Evolutionary conservation across 2,329 filamentous ascomycete genomes (phyloP).

Genomic region (Chaetomium strumarium): DNA sequence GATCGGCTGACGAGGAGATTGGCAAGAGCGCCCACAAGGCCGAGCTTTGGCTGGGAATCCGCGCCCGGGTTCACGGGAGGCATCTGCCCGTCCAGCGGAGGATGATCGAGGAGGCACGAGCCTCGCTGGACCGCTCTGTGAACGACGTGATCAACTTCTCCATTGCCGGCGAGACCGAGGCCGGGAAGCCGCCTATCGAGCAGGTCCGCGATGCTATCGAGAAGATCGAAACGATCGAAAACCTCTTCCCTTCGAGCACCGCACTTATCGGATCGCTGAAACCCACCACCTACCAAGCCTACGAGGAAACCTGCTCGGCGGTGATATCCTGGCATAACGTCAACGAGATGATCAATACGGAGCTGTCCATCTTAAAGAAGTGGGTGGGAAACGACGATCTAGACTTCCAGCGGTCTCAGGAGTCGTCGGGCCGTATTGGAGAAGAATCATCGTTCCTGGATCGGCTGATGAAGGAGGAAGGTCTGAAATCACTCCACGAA

Average conservation of each 20-base stretch:
- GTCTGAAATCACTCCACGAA: conserved; percentile 83
- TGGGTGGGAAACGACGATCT: conserved; percentile 97
- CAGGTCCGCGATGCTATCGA: conserved; percentile 86
- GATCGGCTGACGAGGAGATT: conserved; percentile 56
- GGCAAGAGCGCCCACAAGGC: conserved; percentile 64
- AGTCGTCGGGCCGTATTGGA: conserved; percentile 66
- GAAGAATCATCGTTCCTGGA: conserved; percentile 95
- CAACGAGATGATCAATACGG: conserved; percentile 90
- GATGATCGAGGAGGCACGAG: conserved; percentile 78
- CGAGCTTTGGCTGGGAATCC: conserved; percentile 82
- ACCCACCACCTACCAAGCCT: conserved; percentile 67
- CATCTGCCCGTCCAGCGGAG: conserved; percentile 79
- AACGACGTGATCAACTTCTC: conserved; percentile 90
- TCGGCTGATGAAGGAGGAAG: conserved; percentile 90
- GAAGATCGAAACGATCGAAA: conserved; percentile 86
- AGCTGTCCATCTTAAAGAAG: conserved; percentile 82
- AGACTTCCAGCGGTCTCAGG: conserved; percentile 74
- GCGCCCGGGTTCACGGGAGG: conserved; percentile 77
- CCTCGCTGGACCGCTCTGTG: conserved; percentile 65
- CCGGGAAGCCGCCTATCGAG: conserved; percentile 77
- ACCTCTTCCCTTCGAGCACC: conserved; percentile 73
- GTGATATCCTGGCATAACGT: conserved; percentile 97
- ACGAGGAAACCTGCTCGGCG: conserved; percentile 76
- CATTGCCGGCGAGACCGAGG: conserved; percentile 89
- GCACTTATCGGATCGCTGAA: conserved; percentile 71